Percentiles rank a stretch among this genome's conserved stretches.
These are phyloP conservation scores for Yamadazyma phyllophila DNA, from an alignment of 805 yeast genomes.

Conservation along the genomic window DNA sequence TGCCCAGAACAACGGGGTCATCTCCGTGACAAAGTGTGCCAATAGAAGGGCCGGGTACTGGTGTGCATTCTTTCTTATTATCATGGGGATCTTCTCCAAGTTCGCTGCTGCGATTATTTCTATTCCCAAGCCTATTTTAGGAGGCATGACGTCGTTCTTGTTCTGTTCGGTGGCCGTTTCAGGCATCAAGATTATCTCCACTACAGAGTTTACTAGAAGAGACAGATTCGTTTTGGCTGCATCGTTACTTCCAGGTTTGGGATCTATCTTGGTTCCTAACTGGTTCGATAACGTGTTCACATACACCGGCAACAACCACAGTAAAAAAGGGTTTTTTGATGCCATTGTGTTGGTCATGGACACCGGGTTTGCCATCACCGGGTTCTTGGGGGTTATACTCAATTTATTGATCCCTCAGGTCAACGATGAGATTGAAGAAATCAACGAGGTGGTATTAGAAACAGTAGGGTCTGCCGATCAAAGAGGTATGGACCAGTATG, in stretches of 20 bases:
- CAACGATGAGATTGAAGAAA: slow-evolving; percentile 45
- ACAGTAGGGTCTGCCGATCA: slow-evolving; percentile 42
- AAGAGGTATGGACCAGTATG: slow-evolving; percentile 30
- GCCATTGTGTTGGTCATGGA: slow-evolving; percentile 71
- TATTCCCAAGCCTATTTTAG: slow-evolving; percentile 49
- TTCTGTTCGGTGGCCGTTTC: slow-evolving; percentile 77
- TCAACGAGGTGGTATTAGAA: slow-evolving; percentile 45
- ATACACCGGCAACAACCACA: slow-evolving; percentile 57
- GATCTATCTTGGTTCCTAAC: slow-evolving; percentile 58
- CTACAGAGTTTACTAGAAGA: slow-evolving; percentile 64
- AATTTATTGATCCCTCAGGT: slow-evolving; percentile 65
- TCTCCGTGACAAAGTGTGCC: slow-evolving; percentile 89
- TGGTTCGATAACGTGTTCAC: slow-evolving; percentile 69
- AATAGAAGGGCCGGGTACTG: slow-evolving; percentile 77
- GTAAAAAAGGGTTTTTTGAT: slow-evolving; percentile 59
- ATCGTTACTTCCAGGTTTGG: slow-evolving; percentile 62
- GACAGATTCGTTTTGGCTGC: slow-evolving; percentile 72
- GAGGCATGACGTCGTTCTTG: slow-evolving; percentile 83
- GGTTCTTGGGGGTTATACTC: slow-evolving; percentile 58
- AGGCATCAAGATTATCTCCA: slow-evolving; percentile 64
- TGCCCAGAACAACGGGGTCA: slow-evolving; percentile 95
- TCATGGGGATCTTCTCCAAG: slow-evolving; percentile 87
- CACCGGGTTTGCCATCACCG: slow-evolving; percentile 71
- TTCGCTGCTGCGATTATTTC: slow-evolving; percentile 87
- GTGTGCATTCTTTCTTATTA: slow-evolving; percentile 72